A percentile compares a stretch with the other conserved stretches of the same genome.
Conservation (phyloP, 805 yeast species). For the Candida arabinofermentans region DNA sequence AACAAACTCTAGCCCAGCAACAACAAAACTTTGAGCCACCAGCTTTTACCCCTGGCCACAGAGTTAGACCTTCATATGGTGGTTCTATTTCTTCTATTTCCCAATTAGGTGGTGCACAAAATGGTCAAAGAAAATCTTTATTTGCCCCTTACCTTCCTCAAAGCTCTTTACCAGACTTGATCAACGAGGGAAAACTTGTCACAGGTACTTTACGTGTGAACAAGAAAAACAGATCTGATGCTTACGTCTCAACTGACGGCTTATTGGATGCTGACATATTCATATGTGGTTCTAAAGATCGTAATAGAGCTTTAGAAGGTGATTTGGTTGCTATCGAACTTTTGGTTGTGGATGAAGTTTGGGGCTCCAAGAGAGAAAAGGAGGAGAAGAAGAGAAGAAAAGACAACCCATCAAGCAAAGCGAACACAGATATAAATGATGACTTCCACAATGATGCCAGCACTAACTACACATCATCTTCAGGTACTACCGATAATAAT, state of each 20-base stretch:
- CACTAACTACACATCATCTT: conserved; percentile 36
- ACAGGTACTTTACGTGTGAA: conserved; percentile 92
- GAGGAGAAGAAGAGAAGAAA: conserved; percentile 91
- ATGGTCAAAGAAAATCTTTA: conserved; percentile 63
- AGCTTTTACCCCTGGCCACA: conserved; percentile 72
- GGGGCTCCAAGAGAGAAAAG: conserved; percentile 94
- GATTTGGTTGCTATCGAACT: conserved; percentile 95
- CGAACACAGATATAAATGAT: conserved; percentile 43
- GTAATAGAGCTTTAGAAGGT: conserved; percentile 96
- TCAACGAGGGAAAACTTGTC: conserved; percentile 86
- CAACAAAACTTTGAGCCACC: conserved; percentile 23
- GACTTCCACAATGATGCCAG: conserved; percentile 82
- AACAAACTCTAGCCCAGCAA: conserved; percentile 12
- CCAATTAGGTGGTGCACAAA: conserved; percentile 32
- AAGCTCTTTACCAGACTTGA: conserved; percentile 81
- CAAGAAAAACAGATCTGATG: conserved; percentile 94
- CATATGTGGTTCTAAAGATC: conserved; percentile 96
- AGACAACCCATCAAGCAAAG: conserved; percentile 29
- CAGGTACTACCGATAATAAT: conserved; percentile 21
- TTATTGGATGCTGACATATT: conserved; percentile 93
- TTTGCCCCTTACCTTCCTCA: conserved; percentile 97
- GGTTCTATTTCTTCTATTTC: conserved; percentile 55
- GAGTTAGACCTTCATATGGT: conserved; percentile 67
- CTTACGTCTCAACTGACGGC: conserved; percentile 97
- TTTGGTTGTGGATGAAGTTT: conserved; percentile 92